Base-by-base conservation (phyloP, 2,329 filamentous ascomycete genomes). In the Cladophialophora exuberans region DNA sequence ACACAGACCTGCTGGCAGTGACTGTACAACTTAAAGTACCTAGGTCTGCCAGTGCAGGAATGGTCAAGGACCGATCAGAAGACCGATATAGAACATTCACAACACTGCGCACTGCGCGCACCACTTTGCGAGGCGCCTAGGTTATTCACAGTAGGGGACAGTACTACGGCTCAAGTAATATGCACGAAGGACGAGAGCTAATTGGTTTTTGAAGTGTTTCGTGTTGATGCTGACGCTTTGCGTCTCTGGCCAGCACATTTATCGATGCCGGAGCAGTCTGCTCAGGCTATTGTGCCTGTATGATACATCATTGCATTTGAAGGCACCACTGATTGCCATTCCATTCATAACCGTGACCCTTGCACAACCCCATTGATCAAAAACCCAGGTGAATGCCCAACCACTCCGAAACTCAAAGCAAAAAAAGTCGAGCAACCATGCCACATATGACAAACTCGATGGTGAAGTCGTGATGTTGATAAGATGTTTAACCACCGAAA, bases 401-500 rank as follows among this genome's bases (percentile, higher is more conserved):
- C 58, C 58, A 61, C 58, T 55, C 58, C 58, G 55, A 50, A 61
- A 55, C 55, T 56, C 52, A 61, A 61, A 61, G 54, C 58, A 55
- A 56, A 56, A 54, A 60, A 43, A 38, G 38, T 41, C 36, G 36
- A 45, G 47, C 20, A 31, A 51, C 25, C 48, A 53, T 53, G 58
- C 49, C 41, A 51, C 44, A 35, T 49, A 55, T 44, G 42, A 54
- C 39, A 35, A 36, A 17, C 25, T 41, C 49, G 51, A 45, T 36
- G 45, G 47, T 30, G 48, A 50, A 48, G 44, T 61, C 58, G 55
- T 61, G 52, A 55, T 38, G 25, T 41, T 47, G 45, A 17, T 52
- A 48, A 61, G 23, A 33, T 31, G 43, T 50, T 85, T 89, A 93
- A 83, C 88, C 89, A 83, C 89, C 89, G 83, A 92, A 61, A 80